Base-by-base conservation (phyloP, 352 stramenopile genomes). In the Ophiocytium majus region DNA sequence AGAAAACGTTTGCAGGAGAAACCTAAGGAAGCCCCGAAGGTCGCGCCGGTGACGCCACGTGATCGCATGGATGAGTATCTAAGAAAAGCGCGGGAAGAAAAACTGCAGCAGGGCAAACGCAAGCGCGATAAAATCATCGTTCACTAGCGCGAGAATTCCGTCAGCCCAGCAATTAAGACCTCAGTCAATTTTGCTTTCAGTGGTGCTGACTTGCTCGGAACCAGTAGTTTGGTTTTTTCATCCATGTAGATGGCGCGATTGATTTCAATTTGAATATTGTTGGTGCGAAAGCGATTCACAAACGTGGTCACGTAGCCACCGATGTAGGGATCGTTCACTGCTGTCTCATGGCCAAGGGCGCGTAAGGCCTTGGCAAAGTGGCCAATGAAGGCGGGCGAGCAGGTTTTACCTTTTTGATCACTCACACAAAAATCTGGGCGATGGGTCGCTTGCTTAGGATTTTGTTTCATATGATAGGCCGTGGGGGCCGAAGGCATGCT, bases 381-480 rank as follows among this genome's bases (percentile, higher is more conserved):
- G 28, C 28, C 28, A 28, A 71, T 71, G 57, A 71, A 71, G 57
- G 57, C 57, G 19, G 57, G 23, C 19, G 23, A 23, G 57, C 57
- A 71, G 57, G 57, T 71, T 28, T 23, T 28, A 71, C 57, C 57
- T 71, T 28, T 71, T 71, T 28, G 23, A 28, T 71, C 57, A 23
- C 19, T 23, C 19, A 71, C 19, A 71, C 57, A 71, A 28, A 71
- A 71, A 71, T 71, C 57, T 28, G 57, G 57, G 57, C 57, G 57
- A 23, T 28, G 28, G 57, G 57, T 71, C 28, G 23, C 28, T 71
- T 71, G 57, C 19, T 71, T 71, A 28, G 57, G 57, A 71, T 71
- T 71, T 28, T 71, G 57, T 71, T 71, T 71, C 57, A 71, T 71
- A 71, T 71, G 57, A 71, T 71, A 71, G 57, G 57, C 57, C 19